Percentiles rank a stretch among this genome's conserved stretches.
phyloP scores from a whole-genome alignment of 192 early-diverging fungal genomes.

The Hyaloraphidium curvatum region DNA sequence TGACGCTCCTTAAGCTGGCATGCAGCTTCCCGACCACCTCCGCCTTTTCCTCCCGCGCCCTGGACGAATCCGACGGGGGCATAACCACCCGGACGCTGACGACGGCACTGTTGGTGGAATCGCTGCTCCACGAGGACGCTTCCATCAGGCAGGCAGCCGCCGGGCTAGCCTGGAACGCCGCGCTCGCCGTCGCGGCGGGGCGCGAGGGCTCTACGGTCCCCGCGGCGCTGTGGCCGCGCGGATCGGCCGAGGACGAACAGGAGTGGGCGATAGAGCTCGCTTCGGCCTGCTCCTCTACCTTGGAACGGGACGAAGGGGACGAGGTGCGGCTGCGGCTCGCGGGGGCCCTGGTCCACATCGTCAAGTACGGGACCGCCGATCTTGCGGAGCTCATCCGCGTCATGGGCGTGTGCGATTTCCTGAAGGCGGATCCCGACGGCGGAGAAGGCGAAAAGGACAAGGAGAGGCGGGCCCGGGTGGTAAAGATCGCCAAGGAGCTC shows the following conservation, averaged over 20 bases:
- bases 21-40: conserved; percentile 29
- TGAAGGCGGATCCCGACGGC: conserved; percentile 8
- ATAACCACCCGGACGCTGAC: conserved; percentile 17
- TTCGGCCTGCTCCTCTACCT: conserved; percentile 35
- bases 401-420: conserved; percentile 7
- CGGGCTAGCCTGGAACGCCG: conserved; percentile 46
- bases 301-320: conserved; percentile 27
- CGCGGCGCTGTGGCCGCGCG: conserved; percentile 9
- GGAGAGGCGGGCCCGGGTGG: no score
- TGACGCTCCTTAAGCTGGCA: conserved; percentile 16
- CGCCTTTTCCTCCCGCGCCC: conserved; percentile 18
- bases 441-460: no score
- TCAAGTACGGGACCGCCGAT: conserved; percentile 11
- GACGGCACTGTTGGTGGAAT: conserved; percentile 39
- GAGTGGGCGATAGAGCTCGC: conserved; percentile 51
- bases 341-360: conserved; percentile 13
- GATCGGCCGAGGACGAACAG: conserved; percentile 26
- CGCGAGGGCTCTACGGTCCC: conserved; percentile 8
- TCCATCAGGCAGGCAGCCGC: conserved; percentile 39
- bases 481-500: no score
- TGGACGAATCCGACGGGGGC: conserved; percentile 12
- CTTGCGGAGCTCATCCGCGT: conserved; percentile 12
- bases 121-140: conserved; percentile 29
- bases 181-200: conserved; percentile 24
- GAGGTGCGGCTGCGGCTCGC: conserved; percentile 25